Evolutionary conservation across 257 asterid genomes (phyloP).

Genomic region (Paulownia fortunei): DNA sequence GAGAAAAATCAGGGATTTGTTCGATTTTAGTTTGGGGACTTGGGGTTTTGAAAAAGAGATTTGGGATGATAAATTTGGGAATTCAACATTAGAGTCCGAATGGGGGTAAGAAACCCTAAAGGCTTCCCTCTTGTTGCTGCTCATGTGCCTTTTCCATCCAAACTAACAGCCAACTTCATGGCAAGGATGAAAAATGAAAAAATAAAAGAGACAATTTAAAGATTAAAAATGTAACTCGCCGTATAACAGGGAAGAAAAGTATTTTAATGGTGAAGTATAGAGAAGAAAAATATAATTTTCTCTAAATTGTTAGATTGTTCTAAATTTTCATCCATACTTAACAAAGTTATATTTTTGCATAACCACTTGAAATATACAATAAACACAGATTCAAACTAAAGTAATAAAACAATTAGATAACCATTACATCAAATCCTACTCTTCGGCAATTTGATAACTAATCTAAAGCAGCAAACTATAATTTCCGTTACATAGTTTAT

Average conservation of each 20-base stretch:
- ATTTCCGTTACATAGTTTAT: not conserved
- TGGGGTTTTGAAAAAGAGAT: not conserved
- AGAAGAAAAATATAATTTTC: too few species aligned
- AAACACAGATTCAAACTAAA: not conserved
- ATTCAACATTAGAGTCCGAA: not conserved
- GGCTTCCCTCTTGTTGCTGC: too few species aligned
- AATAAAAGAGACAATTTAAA: too few species aligned
- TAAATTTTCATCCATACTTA: not conserved
- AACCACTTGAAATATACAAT: not conserved
- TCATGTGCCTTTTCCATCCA: too few species aligned
- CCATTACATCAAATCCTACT: not conserved
- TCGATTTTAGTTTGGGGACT: not conserved
- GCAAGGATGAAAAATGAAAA: too few species aligned
- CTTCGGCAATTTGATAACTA: slow-evolving; percentile 3
- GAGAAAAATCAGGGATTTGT: not conserved
- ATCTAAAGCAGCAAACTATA: slow-evolving; percentile 8
- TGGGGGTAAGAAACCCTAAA: not conserved
- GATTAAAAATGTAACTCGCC: slow-evolving; percentile 22
- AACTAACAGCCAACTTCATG: too few species aligned
- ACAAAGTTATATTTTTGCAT: not conserved
- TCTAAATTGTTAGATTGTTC: not conserved
- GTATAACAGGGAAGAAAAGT: too few species aligned
- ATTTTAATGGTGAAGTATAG: too few species aligned
- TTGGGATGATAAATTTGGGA: not conserved
- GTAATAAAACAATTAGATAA: not conserved